Evolutionary conservation across 2,329 filamentous ascomycete genomes (phyloP).

Genomic region (Coniochaeta prunicola): DNA sequence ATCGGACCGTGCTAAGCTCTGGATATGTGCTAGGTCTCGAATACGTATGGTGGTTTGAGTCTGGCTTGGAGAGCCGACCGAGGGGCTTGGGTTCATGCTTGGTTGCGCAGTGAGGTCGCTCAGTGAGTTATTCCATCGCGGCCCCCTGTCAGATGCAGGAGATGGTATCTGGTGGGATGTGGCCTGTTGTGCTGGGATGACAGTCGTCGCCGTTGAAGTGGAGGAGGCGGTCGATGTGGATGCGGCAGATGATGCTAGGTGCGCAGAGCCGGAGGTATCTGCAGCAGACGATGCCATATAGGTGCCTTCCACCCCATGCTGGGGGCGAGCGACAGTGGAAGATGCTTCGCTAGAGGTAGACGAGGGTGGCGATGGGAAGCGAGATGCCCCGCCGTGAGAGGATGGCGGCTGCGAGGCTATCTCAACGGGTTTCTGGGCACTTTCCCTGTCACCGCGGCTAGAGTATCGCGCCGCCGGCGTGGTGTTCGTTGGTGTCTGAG

Average conservation of each 20-base stretch:
- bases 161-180: conserved; percentile 22
- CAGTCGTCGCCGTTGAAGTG: conserved; percentile 15
- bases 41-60: conserved; percentile 62
- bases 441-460: conserved; percentile 6
- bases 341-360: conserved; percentile 36
- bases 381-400: conserved; percentile 33
- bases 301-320: conserved; percentile 16
- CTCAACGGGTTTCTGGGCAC: conserved; percentile 7
- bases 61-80: conserved; percentile 27
- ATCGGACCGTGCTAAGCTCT: conserved; percentile 78
- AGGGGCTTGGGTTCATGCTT: conserved; percentile 17
- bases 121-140: conserved; percentile 14
- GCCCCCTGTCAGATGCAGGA: conserved; percentile 24
- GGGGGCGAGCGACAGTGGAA: conserved; percentile 17
- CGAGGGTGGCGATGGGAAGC: conserved; percentile 46
- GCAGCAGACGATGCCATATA: conserved; percentile 12
- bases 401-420: conserved; percentile 14
- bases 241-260: conserved; percentile 26
- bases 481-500: neutral
- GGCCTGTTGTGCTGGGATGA: conserved; percentile 10
- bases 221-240: conserved; percentile 16
- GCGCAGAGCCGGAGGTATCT: conserved; percentile 11
- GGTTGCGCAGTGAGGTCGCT: conserved; percentile 18
- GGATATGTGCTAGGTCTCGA: conserved; percentile 83
- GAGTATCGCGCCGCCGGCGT: conserved; percentile 1